A percentile compares a stretch with the other conserved stretches of the same genome.
Conservation (phyloP, 768 basidiomycete genomes). For the Tephrocybe sp. region DNA sequence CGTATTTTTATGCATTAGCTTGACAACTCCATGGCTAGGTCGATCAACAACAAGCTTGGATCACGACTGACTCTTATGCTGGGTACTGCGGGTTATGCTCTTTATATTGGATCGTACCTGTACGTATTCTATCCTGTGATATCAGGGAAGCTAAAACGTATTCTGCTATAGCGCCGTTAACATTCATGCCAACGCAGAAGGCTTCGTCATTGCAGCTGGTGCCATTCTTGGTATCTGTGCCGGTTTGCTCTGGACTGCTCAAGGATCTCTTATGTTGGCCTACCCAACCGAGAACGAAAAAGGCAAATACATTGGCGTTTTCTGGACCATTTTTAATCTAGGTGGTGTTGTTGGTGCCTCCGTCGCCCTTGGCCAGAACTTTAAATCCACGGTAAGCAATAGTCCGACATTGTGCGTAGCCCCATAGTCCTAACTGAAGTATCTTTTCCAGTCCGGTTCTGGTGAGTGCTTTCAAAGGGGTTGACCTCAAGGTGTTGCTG, state of each 20-base stretch:
- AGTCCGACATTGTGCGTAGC: background rate
- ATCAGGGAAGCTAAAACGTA: background rate
- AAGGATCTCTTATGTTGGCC: conserved; percentile 78
- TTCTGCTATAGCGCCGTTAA: conserved; percentile 54
- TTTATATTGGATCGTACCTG: conserved; percentile 76
- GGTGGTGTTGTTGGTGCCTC: conserved; percentile 78
- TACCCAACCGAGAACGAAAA: conserved; percentile 82
- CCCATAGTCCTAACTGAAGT: conserved; percentile 16
- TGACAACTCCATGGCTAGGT: conserved; percentile 33
- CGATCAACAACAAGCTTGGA: conserved; percentile 79
- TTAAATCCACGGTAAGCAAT: conserved; percentile 50
- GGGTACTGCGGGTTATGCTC: conserved; percentile 72
- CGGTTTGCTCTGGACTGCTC: conserved; percentile 75
- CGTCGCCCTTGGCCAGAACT: conserved; percentile 72
- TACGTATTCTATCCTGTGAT: conserved; percentile 29
- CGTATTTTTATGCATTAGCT: background rate
- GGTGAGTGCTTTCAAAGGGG: conserved; percentile 25
- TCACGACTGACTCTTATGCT: conserved; percentile 67
- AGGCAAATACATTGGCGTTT: conserved; percentile 75
- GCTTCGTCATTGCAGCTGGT: conserved; percentile 73
- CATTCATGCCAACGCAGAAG: conserved; percentile 57
- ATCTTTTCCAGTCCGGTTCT: conserved; percentile 29
- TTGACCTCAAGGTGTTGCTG: background rate
- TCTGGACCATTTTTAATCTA: conserved; percentile 83
- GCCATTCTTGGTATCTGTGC: conserved; percentile 74